A percentile compares a stretch with the other conserved stretches of the same genome.
These are phyloP conservation scores for Marchantia paleacea DNA, from an alignment of 225 moss, liverwort and hornwort genomes.

Conservation along the genomic window DNA sequence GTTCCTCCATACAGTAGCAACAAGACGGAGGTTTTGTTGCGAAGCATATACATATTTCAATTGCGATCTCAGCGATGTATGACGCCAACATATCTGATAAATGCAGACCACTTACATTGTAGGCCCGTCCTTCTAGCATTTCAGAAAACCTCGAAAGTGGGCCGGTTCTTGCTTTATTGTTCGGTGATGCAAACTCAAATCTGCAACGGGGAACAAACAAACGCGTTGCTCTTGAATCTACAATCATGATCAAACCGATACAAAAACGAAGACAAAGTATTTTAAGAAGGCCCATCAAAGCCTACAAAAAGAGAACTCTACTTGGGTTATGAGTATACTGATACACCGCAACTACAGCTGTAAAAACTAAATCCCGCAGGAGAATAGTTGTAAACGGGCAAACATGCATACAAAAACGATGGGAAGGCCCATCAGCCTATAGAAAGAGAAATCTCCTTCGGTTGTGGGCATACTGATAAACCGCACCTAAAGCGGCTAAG, in stretches of 20 bases:
- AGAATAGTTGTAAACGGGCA: too few species aligned
- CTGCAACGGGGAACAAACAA: conserved; percentile 19
- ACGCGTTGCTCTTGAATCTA: neutral
- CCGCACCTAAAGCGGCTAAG: neutral
- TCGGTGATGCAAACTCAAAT: conserved; percentile 55
- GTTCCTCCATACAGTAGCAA: too few species aligned
- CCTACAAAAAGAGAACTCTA: too few species aligned
- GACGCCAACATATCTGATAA: neutral
- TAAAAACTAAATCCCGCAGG: too few species aligned
- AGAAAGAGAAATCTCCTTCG: too few species aligned
- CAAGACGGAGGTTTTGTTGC: too few species aligned
- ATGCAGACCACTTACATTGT: conserved; percentile 40
- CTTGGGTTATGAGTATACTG: too few species aligned
- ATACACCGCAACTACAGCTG: too few species aligned
- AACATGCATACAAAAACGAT: too few species aligned
- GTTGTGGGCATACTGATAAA: neutral
- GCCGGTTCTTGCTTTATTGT: conserved; percentile 53
- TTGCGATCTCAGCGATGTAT: too few species aligned
- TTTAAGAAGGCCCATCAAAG: neutral
- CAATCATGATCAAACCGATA: neutral
- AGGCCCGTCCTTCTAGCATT: conserved; percentile 55
- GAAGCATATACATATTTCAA: too few species aligned
- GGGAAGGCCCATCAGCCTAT: too few species aligned
- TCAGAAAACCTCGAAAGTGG: conserved; percentile 51
- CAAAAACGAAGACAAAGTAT: neutral